Evolutionary conservation across 306 rosid species (phyloP), one percentile per base, ranked within the genome.

Genomic region (Medicago lupulina): DNA sequence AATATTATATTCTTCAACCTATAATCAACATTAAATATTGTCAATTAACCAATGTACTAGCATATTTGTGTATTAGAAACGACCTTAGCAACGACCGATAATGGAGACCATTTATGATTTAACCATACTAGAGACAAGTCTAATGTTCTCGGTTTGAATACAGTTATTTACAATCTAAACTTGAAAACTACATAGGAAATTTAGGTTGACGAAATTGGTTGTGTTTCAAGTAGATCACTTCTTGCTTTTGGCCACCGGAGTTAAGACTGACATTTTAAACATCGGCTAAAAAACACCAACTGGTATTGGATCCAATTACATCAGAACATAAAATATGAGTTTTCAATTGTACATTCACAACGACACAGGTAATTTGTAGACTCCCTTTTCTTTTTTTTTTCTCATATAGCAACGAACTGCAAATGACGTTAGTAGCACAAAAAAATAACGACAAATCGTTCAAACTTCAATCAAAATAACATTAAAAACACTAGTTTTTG

Each of bases 1-100:
- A 46, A 58, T 31, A 36, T 31, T 66, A 44, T 28, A 36, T 76
- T 67, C 43, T 34, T 63, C 73, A 51, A 65, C 25, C 63, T 49
- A 38, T 65, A 36, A 18, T 64, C 16, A 9, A 36, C 25, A 19
- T 14, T 18, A 36, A 31, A 19, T 51, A 36, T 61, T 10, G 25
- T 14, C 43, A 49, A 38, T 50, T 50, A 34, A 70, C 51, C 51
- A 16, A 39, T 51, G 64, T 51, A 36, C 14, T 64, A 5, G 58
- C 16, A 12, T 46, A 44, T 31, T 60, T 38, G 66, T 41, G 25
- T 75, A 40, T 18, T 34, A 5, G n/a, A 19, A 65, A 65, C 23
- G 1, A 38, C 17, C 16, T 51, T 76, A 19, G 10, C 21, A 17
- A 57, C 41, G 6, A 14, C 16, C 46, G 21, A 31, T 64, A 25